A percentile compares a stretch with the other conserved stretches of the same genome.
These are phyloP conservation scores for Ramalina peruviana DNA, from an alignment of 495 filamentous ascomycete species.

Conservation along the genomic window DNA sequence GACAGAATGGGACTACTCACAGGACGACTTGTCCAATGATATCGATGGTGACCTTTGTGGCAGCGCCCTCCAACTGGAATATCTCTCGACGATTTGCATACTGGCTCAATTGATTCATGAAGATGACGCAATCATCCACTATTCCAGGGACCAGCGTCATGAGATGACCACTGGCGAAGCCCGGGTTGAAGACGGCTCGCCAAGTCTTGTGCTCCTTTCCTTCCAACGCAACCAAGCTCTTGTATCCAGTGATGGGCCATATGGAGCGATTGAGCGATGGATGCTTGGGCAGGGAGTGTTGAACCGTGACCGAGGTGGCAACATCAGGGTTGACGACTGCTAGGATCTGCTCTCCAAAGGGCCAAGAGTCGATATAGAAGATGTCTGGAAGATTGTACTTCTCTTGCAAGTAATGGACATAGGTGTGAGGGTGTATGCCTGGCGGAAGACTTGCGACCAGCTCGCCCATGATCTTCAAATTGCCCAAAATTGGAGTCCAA, in stretches of 20 bases:
- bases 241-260: constrained; percentile 14
- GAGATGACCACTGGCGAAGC: constrained; percentile 19
- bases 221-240: constrained; percentile 19
- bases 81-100: constrained; percentile 16
- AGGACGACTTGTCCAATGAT: constrained; percentile 23
- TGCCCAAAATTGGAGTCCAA: constrained; percentile 5
- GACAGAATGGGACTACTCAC: constrained; percentile 3
- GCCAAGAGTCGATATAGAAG: constrained; percentile 26
- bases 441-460: constrained; percentile 4
- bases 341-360: constrained; percentile 20
- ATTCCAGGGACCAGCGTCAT: constrained; percentile 22
- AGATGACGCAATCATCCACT: constrained; percentile 19
- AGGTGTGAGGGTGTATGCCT: constrained; percentile 16
- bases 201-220: constrained; percentile 22
- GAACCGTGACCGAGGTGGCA: constrained; percentile 24
- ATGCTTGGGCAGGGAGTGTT: constrained; percentile 16
- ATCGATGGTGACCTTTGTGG: constrained; percentile 23
- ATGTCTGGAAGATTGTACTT: constrained; percentile 18
- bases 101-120: constrained; percentile 16
- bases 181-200: constrained; percentile 25
- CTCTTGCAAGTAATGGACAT: constrained; percentile 12
- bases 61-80: constrained; percentile 22
- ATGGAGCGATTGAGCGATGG: constrained; percentile 6
- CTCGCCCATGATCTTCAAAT: constrained; percentile 5
- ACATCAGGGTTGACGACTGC: constrained; percentile 30